These are phyloP conservation scores for Dactylellina parvicollis DNA, from an alignment of 2,329 filamentous ascomycete species.

Conservation along the genomic window DNA sequence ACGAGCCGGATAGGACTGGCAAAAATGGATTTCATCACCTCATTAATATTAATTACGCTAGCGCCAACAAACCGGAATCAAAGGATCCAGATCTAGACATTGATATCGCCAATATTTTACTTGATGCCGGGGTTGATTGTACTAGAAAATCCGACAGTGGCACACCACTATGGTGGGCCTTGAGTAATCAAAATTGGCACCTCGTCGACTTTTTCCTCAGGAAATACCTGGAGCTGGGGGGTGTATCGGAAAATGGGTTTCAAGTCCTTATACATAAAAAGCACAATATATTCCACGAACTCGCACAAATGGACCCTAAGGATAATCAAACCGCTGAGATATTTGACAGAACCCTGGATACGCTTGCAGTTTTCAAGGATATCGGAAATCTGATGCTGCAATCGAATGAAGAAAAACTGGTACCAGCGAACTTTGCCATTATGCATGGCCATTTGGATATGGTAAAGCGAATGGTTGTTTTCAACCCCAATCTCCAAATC, in stretches of 20 bases:
- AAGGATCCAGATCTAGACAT: neutral
- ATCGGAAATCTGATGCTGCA: neutral
- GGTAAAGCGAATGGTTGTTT: neutral
- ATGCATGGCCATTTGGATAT: neutral
- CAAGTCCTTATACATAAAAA: neutral
- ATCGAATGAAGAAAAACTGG: neutral
- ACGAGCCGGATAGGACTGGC: neutral
- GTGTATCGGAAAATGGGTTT: neutral
- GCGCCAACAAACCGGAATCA: neutral
- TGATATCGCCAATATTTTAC: neutral
- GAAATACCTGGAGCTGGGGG: slow-evolving; percentile 1
- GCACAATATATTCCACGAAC: neutral
- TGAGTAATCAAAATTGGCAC: neutral
- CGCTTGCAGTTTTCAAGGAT: neutral
- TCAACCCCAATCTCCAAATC: neutral
- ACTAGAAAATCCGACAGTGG: neutral
- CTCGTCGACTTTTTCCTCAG: neutral
- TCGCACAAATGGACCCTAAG: neutral
- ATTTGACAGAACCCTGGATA: neutral
- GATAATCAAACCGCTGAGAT: neutral
- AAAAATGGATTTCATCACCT: neutral
- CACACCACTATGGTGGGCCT: neutral
- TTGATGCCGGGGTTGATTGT: slow-evolving; percentile 3
- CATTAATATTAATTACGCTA: neutral
- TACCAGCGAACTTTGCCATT: neutral